A percentile compares a stretch with the other conserved stretches of the same genome.
Conservation (phyloP, 2,329 filamentous ascomycete species). For the Basipetospora chlamydospora region DNA sequence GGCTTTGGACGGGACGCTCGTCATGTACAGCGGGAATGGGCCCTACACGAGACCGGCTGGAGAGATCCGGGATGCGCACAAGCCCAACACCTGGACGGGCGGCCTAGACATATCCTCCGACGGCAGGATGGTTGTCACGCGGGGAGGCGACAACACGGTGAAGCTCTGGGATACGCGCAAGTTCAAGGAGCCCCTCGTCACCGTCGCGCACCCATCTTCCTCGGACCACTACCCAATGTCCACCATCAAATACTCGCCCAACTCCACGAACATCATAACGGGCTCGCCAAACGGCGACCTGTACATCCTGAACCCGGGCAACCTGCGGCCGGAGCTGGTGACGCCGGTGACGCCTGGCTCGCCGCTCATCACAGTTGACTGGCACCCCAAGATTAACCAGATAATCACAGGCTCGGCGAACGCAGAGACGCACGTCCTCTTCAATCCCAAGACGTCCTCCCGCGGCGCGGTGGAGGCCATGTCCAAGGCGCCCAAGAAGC, state of each 20-base stretch:
- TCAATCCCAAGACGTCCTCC: slow-evolving; percentile 69
- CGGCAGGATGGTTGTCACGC: slow-evolving; percentile 77
- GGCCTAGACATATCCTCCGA: slow-evolving; percentile 84
- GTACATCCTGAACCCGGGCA: slow-evolving; percentile 87
- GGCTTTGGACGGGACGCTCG: slow-evolving; percentile 75
- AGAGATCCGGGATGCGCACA: slow-evolving; percentile 75
- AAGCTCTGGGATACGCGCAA: slow-evolving; percentile 97
- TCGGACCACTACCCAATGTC: slow-evolving; percentile 71
- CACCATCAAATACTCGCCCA: slow-evolving; percentile 82
- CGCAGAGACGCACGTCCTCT: slow-evolving; percentile 77
- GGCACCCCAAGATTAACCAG: slow-evolving; percentile 93
- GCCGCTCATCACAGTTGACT: slow-evolving; percentile 69
- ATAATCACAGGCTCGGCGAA: slow-evolving; percentile 91
- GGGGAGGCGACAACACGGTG: slow-evolving; percentile 82
- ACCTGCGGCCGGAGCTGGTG: slow-evolving; percentile 67
- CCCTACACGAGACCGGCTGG: slow-evolving; percentile 70
- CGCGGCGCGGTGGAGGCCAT: slow-evolving; percentile 80
- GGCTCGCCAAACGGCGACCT: slow-evolving; percentile 76
- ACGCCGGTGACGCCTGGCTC: slow-evolving; percentile 80
- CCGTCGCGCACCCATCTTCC: slow-evolving; percentile 64
- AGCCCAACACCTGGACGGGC: slow-evolving; percentile 73
- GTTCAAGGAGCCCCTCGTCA: slow-evolving; percentile 79
- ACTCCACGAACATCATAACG: slow-evolving; percentile 70
- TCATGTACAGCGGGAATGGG: slow-evolving; percentile 85
- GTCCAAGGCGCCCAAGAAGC: slow-evolving; percentile 84